Base-by-base conservation (phyloP, 371 early-diverging fungal species). In the Funneliformis caledonium region DNA sequence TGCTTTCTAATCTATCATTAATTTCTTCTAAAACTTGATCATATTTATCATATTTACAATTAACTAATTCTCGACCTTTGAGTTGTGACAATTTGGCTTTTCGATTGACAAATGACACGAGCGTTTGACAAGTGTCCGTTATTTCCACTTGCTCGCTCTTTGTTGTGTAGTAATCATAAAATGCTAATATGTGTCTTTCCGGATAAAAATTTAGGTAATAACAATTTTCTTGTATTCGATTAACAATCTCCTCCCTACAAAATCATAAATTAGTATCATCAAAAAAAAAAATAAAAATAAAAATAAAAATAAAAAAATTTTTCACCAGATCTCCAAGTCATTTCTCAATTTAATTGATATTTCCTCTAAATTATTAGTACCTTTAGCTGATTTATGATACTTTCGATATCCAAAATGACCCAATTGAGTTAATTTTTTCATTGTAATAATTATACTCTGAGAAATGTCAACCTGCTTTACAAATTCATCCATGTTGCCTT, bases 361-460 rank as follows among this genome's bases (percentile, higher is more conserved):
- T 1, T 31, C 10, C 9, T 33, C 9, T 80, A 80, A 50, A 52
- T 67, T 50, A 16, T 50, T 45, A 4, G 19, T 16, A 22, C 48
- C 64, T 59, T 19, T 37, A n/a, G 59, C 45, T 6, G 12, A 8
- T 43, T 22, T 56, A 8, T 37, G 14, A 79, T 43, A 81, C n/a
- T 43, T n/a, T 22, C 72, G 80, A 78, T 81, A 81, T 61, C 4
- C 6, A 70, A 81, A 81, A 62, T 81, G 81, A 22, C 81, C 81
- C 12, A 48, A n/a, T 60, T 78, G 72, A 16, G 80, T 78, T n/a
- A 81, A 43, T 14, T 81, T 80, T 11, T 56, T 22, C 33, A 80
- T 78, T 16, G 16, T 10, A 22, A 67, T 56, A n/a, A 79, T 81
- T 37, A 81, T 81, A 42, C 67, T 33, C 31, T 80, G 67, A 16